A percentile compares a stretch with the other conserved stretches of the same genome.
Conservation (phyloP, 139 green algal genomes). For the Mesotaenium endlicherianum region DNA sequence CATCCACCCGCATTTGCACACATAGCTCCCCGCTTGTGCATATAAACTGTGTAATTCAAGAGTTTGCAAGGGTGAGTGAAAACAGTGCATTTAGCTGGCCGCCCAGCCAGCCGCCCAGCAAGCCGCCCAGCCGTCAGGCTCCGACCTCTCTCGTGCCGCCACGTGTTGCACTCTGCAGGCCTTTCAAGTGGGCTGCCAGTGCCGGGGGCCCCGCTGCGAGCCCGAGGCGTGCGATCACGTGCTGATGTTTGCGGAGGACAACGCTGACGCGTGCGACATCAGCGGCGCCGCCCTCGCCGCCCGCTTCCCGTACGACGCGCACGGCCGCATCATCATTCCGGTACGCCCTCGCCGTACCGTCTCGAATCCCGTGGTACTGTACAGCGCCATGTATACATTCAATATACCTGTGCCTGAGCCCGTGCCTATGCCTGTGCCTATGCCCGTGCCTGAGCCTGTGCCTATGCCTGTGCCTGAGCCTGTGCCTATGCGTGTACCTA, state of each 20-base stretch:
- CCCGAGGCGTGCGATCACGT: conserved; percentile 22
- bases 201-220: neutral
- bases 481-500: neutral
- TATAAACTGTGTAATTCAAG: no score
- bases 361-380: no score
- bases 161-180: conserved; percentile 16
- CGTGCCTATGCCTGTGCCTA: no score
- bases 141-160: neutral
- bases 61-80: no score
- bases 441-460: no score
- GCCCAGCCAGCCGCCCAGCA: no score
- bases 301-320: conserved; percentile 16
- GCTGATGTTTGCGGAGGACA: conserved; percentile 24
- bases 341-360: no score
- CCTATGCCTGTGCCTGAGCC: neutral
- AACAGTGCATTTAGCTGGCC: no score
- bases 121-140: neutral
- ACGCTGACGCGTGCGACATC: conserved; percentile 27
- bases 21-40: no score
- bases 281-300: neutral
- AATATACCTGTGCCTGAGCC: no score
- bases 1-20: no score
- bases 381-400: no score
- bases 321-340: conserved; percentile 20
- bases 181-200: conserved; percentile 1